A percentile compares a stretch with the other conserved stretches of the same genome.
Evolutionary conservation across 2,329 filamentous ascomycete species (phyloP).

Genomic region (Periconia sp.): DNA sequence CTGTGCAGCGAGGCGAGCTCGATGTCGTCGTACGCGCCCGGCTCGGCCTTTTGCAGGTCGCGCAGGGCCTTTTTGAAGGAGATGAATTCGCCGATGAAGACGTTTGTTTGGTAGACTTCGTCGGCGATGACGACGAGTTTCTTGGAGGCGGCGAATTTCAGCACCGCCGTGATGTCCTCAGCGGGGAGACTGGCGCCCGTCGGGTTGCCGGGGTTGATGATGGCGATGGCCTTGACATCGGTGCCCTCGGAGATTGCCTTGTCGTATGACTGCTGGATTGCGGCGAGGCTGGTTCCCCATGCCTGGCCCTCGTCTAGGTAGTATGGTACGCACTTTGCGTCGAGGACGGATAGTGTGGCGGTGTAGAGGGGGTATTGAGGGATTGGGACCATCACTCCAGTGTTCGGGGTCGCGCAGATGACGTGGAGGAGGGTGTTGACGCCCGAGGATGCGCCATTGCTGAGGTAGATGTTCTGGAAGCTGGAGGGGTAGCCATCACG

Average conservation of each 20-base stretch:
- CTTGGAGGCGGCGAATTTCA: constrained; percentile 85
- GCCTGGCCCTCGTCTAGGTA: constrained; percentile 83
- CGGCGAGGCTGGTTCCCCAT: constrained; percentile 87
- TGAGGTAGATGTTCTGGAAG: constrained; percentile 84
- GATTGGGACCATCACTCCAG: constrained; percentile 90
- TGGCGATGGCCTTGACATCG: constrained; percentile 89
- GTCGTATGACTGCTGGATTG: constrained; percentile 74
- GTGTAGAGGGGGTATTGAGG: constrained; percentile 99
- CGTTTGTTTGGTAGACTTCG: constrained; percentile 99
- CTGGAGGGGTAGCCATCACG: constrained; percentile 89
- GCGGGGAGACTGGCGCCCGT: constrained; percentile 85
- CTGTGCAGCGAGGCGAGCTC: constrained; percentile 93
- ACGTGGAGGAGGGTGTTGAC: constrained; percentile 93
- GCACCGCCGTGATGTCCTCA: constrained; percentile 80
- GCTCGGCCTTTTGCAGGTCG: constrained; percentile 72
- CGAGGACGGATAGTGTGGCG: constrained; percentile 82
- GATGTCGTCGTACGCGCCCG: constrained; percentile 78
- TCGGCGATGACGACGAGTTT: constrained; percentile 90
- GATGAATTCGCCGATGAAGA: constrained; percentile 92
- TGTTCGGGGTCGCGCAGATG: constrained; percentile 77
- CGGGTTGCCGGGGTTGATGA: constrained; percentile 98
- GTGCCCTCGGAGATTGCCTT: constrained; percentile 78
- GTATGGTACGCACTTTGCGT: constrained; percentile 90
- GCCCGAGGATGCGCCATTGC: constrained; percentile 87
- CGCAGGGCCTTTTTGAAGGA: constrained; percentile 93